Evolutionary conservation across 148 eudicot genomes (phyloP).

Genomic region (Silene uniflora): DNA sequence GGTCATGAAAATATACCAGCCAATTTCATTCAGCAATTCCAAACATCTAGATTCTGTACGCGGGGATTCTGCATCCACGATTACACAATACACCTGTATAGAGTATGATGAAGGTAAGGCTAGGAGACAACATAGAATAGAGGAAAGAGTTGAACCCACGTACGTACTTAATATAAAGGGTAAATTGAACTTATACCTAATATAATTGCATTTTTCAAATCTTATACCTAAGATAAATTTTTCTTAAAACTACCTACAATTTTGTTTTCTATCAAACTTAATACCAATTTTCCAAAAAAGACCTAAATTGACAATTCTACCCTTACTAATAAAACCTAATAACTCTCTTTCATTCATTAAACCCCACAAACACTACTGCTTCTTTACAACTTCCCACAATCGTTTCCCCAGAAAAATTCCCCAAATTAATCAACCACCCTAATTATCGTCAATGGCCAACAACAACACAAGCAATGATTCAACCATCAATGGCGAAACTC

Average conservation of each 20-base stretch:
- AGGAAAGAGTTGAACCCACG: not conserved
- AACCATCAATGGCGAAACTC: not conserved
- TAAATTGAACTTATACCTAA: too few species aligned
- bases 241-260: too few species aligned
- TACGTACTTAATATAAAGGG: too few species aligned
- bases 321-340: too few species aligned
- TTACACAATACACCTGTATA: not conserved
- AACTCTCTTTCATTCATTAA: too few species aligned
- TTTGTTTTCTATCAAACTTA: too few species aligned
- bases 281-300: too few species aligned
- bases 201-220: too few species aligned
- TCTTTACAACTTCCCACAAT: not conserved
- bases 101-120: not conserved
- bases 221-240: too few species aligned
- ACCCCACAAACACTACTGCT: not conserved
- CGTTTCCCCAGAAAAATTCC: not conserved
- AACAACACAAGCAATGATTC: not conserved
- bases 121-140: not conserved
- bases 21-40: not conserved
- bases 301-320: too few species aligned
- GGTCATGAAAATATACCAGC: not conserved
- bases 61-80: not conserved
- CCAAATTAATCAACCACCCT: not conserved
- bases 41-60: not conserved
- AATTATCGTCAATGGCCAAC: constrained; percentile 17